Evolutionary conservation across 2,329 filamentous ascomycete genomes (phyloP), one percentile per base, ranked within the genome.

Genomic region (Aspergillus tubingensis): DNA sequence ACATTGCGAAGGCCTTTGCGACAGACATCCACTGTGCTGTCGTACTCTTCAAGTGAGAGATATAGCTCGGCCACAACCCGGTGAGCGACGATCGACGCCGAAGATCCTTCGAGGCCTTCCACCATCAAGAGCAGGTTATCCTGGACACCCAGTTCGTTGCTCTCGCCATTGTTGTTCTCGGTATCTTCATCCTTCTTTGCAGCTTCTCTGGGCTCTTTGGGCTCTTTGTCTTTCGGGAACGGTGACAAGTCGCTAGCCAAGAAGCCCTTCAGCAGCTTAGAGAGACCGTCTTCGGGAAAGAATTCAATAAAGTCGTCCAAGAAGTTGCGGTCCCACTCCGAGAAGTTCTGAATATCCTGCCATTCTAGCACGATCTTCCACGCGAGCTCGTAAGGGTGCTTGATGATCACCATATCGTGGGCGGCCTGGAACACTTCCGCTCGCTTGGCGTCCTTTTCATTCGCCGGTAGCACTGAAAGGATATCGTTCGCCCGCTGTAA

Each of bases 311-410:
- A 99, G 66, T 92, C 88, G 57, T 88, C 84, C 23, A 99, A 79
- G n/a, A 94, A 81, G 47, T 85, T 86, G 47, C 86, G 84, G 71
- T 98, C 93, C 81, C 92, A 90, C 25, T 91, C 86, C n/a, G 83
- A 80, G 51, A 95, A 84, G 50, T 86, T 85, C 67, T 91, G 87
- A 44, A 87, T 80, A 74, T 97, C 93, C 67, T 90, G 86, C 91
- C 94, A 98, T 71, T 98, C 91, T 60, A 99, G 82, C 30, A 90
- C 85, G 62, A 97, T 89, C 68, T 92, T 89, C 96, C 96, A 99
- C 0, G 95, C 95, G 15, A 96, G 82, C 64, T 89, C 86, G 77
- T 89, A 96, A 0, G 92, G 91, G 68, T 98, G 92, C 68, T 94
- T 93, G 73, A 99, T 95, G 61, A 96, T 91, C 62, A 99, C 94